Evolutionary conservation across 225 moss, liverwort and hornwort species (phyloP).

Genomic region (Pleurozium schreberi): DNA sequence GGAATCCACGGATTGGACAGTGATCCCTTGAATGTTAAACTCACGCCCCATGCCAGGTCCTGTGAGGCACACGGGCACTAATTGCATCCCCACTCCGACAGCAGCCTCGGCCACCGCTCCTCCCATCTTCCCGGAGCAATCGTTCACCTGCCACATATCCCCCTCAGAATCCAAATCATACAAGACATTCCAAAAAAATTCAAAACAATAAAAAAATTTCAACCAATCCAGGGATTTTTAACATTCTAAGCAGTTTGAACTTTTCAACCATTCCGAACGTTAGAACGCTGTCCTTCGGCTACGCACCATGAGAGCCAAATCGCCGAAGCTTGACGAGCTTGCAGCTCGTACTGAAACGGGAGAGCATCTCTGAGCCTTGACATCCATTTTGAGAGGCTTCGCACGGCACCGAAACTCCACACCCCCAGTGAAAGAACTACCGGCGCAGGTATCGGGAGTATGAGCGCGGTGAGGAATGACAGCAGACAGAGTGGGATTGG

Average conservation of each 20-base stretch:
- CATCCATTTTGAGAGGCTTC: neutral
- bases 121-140: slow-evolving; percentile 79
- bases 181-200: neutral
- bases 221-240: neutral
- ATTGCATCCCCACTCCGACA: slow-evolving; percentile 43
- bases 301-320: slow-evolving; percentile 11
- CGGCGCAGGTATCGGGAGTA: neutral
- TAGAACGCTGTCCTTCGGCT: neutral
- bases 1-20: slow-evolving; percentile 44
- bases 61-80: slow-evolving; percentile 55
- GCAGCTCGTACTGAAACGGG: neutral
- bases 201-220: neutral
- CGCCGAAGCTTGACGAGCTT: neutral
- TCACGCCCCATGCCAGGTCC: slow-evolving; percentile 11
- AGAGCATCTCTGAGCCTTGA: neutral
- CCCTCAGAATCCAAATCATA: neutral
- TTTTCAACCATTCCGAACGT: neutral
- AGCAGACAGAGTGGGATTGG: neutral
- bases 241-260: neutral
- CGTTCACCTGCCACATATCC: slow-evolving; percentile 49
- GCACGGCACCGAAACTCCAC: neutral
- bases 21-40: slow-evolving; percentile 23
- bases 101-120: slow-evolving; percentile 73
- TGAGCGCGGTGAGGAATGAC: neutral
- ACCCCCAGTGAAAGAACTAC: neutral